Base-by-base conservation (phyloP, 1,139 yeast species). In the Geotrichum aggregatum region DNA sequence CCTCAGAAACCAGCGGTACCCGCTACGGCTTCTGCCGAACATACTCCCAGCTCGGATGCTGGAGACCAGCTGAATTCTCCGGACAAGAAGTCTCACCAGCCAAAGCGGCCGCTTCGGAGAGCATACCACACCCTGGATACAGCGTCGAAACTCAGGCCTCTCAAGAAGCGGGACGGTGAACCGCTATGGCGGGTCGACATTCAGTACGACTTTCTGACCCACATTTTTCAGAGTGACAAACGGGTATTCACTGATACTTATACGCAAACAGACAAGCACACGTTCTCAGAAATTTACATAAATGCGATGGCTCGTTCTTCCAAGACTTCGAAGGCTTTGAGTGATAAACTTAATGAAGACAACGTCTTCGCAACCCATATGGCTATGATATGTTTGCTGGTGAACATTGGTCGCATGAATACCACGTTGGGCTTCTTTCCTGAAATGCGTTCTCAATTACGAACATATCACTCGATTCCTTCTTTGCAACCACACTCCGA, bases 401-500 rank as follows among this genome's bases (percentile, higher is more conserved):
- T 92, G 26, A 92, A 92, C 66, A 82, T 89, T 44, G 98, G 98
- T 3, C 75, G 98, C 58, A 83, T 92, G 82, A 92, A 92, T 71
- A 92, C 98, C 1, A 92, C 98, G 3, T 83, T 92, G 51, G 91
- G 91, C 68, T 92, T 91, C 66, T 95, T 88, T 52, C 89, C 95
- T n/a, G 97, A 89, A 65, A 91, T 91, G 97, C 84, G 89, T 59
- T 88, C 96, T 0, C 92, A 91, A 57, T 75, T 91, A 60, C 76
- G 98, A 61, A 91, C 97, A 0, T 92, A 86, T 65, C 97, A 91
- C 68, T 86, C 96, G 13, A 87, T 92, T 36, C 98, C 98, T 0
- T 82, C 91, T 5, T 74, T 92, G 50, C 98, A 92, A 66, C 81
- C 84, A 1, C 80, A 79, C 57, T 79, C 84, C 11, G 71, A 71